Conservation (phyloP, 228 moss, liverwort and hornwort genomes). For the Sphagnum fallax region DNA sequence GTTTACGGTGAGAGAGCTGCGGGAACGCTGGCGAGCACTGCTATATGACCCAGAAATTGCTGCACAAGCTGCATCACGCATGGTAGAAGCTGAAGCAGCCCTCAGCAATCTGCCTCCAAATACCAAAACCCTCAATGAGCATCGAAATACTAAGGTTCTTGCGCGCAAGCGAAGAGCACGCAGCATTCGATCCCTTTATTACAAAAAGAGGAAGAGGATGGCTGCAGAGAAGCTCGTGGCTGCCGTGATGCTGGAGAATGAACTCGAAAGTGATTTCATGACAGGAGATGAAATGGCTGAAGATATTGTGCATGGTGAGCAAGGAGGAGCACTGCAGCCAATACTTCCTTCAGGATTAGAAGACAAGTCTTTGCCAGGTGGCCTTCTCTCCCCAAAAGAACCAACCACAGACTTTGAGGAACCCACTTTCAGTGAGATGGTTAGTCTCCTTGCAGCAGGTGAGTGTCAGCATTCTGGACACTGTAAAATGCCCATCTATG, state of each 20-base stretch:
- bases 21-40: conserved; percentile 96
- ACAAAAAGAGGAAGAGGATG: conserved; percentile 62
- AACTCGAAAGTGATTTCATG: conserved; percentile 6
- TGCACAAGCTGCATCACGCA: conserved; percentile 68
- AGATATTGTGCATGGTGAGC: conserved; percentile 27
- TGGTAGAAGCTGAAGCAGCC: conserved; percentile 79
- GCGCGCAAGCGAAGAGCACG: conserved; percentile 72
- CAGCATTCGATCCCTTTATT: conserved; percentile 76
- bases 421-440: conserved; percentile 83
- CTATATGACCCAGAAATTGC: conserved; percentile 88
- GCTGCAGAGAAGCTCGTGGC: conserved; percentile 29
- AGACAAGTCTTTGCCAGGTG: conserved; percentile 41
- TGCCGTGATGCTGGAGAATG: conserved; percentile 26
- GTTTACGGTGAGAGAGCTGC: conserved; percentile 81
- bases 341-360: conserved; percentile 13
- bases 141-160: conserved; percentile 33
- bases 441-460: conserved; percentile 93
- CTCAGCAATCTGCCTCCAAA: conserved; percentile 40
- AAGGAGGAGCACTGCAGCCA: conserved; percentile 19
- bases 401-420: conserved; percentile 58
- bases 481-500: too few species aligned
- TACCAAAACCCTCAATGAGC: conserved; percentile 35
- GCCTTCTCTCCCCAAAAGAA: conserved; percentile 52
- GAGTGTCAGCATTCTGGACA: conserved; percentile 9
- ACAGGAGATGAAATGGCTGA: conserved; percentile 15